These are phyloP conservation scores for Testicularia cyperi DNA, from an alignment of 1,284 basidiomycete species.

Conservation along the genomic window DNA sequence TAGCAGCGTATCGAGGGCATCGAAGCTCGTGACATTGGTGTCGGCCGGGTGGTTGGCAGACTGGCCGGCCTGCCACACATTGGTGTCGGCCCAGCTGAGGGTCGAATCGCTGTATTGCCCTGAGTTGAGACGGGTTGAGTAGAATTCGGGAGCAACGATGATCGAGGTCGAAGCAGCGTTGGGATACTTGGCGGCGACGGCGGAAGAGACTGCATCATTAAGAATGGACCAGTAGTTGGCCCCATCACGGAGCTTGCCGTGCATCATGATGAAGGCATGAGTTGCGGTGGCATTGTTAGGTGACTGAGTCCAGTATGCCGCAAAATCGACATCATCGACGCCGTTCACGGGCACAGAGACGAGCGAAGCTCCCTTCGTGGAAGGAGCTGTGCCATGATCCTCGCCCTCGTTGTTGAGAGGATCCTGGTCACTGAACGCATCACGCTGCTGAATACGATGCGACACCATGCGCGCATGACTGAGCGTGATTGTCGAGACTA, in stretches of 20 bases:
- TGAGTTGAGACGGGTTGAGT: slow-evolving; percentile 45
- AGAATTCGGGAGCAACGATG: slow-evolving; percentile 54
- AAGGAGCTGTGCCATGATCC: slow-evolving; percentile 16
- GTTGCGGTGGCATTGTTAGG: slow-evolving; percentile 32
- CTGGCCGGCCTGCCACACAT: slow-evolving; percentile 53
- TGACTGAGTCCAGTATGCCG: slow-evolving; percentile 42
- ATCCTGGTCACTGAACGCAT: slow-evolving; percentile 29
- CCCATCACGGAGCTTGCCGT: slow-evolving; percentile 52
- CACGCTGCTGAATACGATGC: slow-evolving; percentile 11
- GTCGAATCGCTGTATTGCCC: slow-evolving; percentile 44
- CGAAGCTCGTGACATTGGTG: slow-evolving; percentile 45
- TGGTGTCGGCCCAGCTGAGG: slow-evolving; percentile 48
- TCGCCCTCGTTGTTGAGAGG: slow-evolving; percentile 34
- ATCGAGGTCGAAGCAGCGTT: slow-evolving; percentile 31
- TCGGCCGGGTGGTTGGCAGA: slow-evolving; percentile 39
- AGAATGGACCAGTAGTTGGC: slow-evolving; percentile 48
- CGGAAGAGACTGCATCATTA: slow-evolving; percentile 39
- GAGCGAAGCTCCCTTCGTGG: slow-evolving; percentile 38
- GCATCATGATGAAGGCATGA: slow-evolving; percentile 56
- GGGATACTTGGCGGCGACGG: slow-evolving; percentile 19
- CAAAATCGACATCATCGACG: slow-evolving; percentile 16
- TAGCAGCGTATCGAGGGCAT: slow-evolving; percentile 52
- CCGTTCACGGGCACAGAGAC: slow-evolving; percentile 31
- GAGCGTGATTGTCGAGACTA: too few relatives aligned
- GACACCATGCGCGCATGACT: too few relatives aligned